Base-by-base conservation (phyloP, 1,284 basidiomycete genomes). In the Melanopsichium pennsylvanicum region DNA sequence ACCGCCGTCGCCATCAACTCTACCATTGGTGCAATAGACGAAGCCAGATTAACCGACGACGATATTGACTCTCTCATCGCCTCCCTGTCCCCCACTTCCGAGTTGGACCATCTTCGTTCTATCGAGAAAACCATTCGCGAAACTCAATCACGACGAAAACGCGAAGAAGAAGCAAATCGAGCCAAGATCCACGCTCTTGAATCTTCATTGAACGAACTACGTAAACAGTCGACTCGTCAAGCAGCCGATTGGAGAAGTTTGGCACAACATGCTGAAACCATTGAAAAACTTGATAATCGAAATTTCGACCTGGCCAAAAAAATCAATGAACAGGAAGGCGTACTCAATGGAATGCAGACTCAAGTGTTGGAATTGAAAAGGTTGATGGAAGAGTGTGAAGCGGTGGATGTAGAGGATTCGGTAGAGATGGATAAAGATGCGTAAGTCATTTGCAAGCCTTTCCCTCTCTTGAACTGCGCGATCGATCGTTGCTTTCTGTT, bases 221-320 rank as follows among this genome's bases (percentile, higher is more conserved):
- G 58, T 3, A 55, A 64, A 16, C 68, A 70, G 41, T 55, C 51
- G 11, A 71, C 72, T 11, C 60, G 73, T 0, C 49, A 70, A 22
- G 58, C 72, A 4, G 67, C 72, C 4, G 72, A 76, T n/a, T 76
- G 74, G 74, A 44, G 69, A 8, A 55, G 48, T 4, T 42, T 74
- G 11, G 51, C 68, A 9, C 37, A 34, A n/a, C 72, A 76, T 32
- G 46, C 52, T 2, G 51, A 63, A 8, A 58, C 48, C 2, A 73
- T 76, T 34, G 64, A 67, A 19, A 61, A 63, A 22, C 42, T 76
- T 25, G 74, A 76, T 31, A 68, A 74, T 25, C 25, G 63, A n/a
- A 74, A 76, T 38, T 76, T 76, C 26, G 71, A 74, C 29, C 54
- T 76, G 7, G 74, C 72, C 8, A 75, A 74, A 38, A 76, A 64